Percentiles rank a stretch among this genome's conserved stretches.
These are phyloP conservation scores for Fusarium sp. DNA, from an alignment of 2,329 filamentous ascomycete species.

Conservation along the genomic window DNA sequence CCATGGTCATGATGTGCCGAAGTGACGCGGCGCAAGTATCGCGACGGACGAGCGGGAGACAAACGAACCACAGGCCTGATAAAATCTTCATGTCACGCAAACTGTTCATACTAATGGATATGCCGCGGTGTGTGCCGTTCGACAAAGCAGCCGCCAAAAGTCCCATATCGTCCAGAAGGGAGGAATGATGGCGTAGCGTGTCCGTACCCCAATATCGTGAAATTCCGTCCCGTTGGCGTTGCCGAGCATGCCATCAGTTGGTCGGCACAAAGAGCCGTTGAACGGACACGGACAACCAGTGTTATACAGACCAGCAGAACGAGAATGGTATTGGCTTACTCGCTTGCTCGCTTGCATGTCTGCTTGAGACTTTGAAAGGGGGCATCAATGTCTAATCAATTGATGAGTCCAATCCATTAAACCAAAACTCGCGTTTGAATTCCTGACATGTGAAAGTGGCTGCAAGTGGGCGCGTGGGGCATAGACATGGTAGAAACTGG, in stretches of 20 bases:
- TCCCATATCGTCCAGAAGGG: constrained; percentile 6
- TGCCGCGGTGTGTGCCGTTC: not conserved
- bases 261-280: constrained; percentile 11
- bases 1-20: constrained; percentile 4
- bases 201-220: constrained; percentile 13
- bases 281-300: constrained; percentile 15
- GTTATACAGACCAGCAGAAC: constrained; percentile 8
- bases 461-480: constrained; percentile 43
- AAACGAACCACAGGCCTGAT: constrained; percentile 9
- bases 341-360: not conserved
- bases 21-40: constrained; percentile 11
- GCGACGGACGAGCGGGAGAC: not conserved
- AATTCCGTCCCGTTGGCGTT: constrained; percentile 21
- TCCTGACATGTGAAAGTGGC: constrained; percentile 55
- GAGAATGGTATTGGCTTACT: too few species aligned
- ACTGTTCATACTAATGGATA: not conserved
- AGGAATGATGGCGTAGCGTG: constrained; percentile 40
- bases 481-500: constrained; percentile 3
- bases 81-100: constrained; percentile 1
- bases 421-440: constrained; percentile 1
- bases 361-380: constrained; percentile 31
- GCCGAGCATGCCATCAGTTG: constrained; percentile 35
- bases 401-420: not conserved
- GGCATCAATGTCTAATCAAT: constrained; percentile 25
- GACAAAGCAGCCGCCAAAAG: constrained; percentile 6